Conservation (phyloP, 2,329 filamentous ascomycete genomes). For the Diaporthe batatas region DNA sequence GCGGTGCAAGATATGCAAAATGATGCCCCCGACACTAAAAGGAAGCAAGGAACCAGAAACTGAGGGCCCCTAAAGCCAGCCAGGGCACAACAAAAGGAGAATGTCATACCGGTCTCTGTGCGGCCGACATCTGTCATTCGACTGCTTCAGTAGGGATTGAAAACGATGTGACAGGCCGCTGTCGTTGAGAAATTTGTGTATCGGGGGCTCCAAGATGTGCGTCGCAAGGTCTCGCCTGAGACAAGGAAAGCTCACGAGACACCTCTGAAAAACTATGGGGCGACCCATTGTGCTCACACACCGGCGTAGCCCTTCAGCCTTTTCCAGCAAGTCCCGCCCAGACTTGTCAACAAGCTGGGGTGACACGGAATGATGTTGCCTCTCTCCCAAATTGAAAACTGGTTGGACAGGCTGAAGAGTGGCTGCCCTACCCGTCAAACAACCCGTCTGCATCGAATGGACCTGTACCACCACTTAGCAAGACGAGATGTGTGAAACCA, state of each 20-base stretch:
- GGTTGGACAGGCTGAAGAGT: background rate
- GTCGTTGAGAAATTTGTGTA: background rate
- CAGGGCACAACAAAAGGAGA: background rate
- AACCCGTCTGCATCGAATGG: slow-evolving; percentile 14
- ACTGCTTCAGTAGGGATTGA: background rate
- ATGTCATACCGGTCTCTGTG: background rate
- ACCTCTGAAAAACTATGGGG: background rate
- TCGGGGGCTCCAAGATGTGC: background rate
- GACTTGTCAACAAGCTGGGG: background rate
- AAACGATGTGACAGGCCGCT: background rate
- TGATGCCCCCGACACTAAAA: background rate
- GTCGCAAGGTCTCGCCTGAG: slow-evolving; percentile 11
- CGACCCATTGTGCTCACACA: slow-evolving; percentile 13
- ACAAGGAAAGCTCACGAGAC: slow-evolving; percentile 1
- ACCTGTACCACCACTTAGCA: slow-evolving; percentile 11
- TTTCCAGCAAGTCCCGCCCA: background rate
- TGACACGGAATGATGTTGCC: slow-evolving; percentile 11
- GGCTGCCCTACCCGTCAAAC: background rate
- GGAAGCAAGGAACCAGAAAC: background rate
- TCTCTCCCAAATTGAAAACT: background rate
- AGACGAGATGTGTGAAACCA: slow-evolving; percentile 20
- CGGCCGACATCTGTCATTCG: background rate
- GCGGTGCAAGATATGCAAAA: background rate
- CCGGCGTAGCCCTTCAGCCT: slow-evolving; percentile 19
- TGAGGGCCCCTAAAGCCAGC: background rate